Base-by-base conservation (phyloP, 495 filamentous ascomycete species). In the Terfezia claveryi region DNA sequence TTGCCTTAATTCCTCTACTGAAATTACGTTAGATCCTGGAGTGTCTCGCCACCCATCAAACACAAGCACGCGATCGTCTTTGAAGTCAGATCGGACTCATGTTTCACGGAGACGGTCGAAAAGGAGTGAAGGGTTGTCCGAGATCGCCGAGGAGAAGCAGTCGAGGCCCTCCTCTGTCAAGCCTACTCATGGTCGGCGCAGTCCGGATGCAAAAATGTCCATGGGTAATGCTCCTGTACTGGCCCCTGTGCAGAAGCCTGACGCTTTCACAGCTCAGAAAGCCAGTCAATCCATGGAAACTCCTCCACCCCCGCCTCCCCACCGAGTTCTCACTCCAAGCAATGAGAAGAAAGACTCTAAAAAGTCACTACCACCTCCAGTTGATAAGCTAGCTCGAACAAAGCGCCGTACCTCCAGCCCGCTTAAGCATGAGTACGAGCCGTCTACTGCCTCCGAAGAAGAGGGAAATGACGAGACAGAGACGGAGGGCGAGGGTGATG, bases 351-450 rank as follows among this genome's bases (percentile, higher is more conserved):
- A 53, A 20, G 2, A 61, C 67, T 17, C 67, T 32, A 32, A 32
- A 32, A 67, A 20, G 57, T 63, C 27, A 74, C 77, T 37, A 74
- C 73, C 54, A 70, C 70, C 41, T 46, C 76, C 70, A 12, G 50
- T 27, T 0, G 50, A 12, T 51, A 27, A 46, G 4, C 12, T 14
- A 8, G 41, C 1, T 5, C 50, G 50, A 51, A 23, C 50, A 51
- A 51, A 32, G 27, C 50, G 89, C 36, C 76, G 85, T 7, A 82
- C 80, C 27, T 96, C 92, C 5, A 96, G 92, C 9, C 92, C 92
- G 9, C 73, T 99, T 56, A 99, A 99, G 68, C 91, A 95, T 62
- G 87, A 99, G 70, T 99, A 94, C 62, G 83, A 86, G 59, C 92
- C 92, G 2, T 96, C 91, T 1, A 88, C 85, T 44, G 78, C 77